Evolutionary conservation across 169 alveolate species (phyloP), one percentile per base, ranked within the genome.

Genomic region (Cystoisospora suis): DNA sequence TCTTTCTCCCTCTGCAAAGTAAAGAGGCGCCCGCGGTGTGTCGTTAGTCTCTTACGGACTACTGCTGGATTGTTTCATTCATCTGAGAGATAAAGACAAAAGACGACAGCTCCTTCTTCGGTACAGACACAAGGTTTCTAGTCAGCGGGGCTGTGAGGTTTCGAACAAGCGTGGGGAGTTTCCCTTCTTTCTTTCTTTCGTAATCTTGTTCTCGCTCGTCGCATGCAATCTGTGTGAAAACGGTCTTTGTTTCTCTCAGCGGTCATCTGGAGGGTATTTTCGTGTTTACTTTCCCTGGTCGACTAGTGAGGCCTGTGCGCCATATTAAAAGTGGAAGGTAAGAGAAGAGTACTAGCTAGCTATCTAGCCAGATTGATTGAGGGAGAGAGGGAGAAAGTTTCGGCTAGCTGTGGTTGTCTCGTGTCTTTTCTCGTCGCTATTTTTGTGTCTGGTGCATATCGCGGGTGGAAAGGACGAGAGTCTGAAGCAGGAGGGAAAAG

Each of bases 231-330:
- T 53, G 29, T 53, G 29, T 53, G 29, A n/a, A n/a, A n/a, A n/a
- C n/a, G n/a, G n/a, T n/a, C 23, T 49, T 29, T 70, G 58, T 15
- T 70, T 81, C 45, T 81, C 49, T 70, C 92, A 87, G 89, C 75
- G 53, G 49, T 0, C 69, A 81, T 59, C 61, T 97, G 94, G 96
- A 98, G 38, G 99, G 99, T 34, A 94, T 99, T 42, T 98, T 95
- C 94, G 87, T 99, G 46, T 95, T 98, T 93, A 97, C 99, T 36
- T 97, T 96, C 87, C 98, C 99, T 7, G 99, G 99, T 32, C 97
- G 99, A 77, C 95, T 99, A 86, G 98, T 98, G 47, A 97, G 99
- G 81, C 99, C 99, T 69, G 99, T 99, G 32, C 94, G 96, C 47
- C 97, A 98, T 92, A 93, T 98, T 81, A 94, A 94, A 90, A 94